phyloP scores from a whole-genome alignment of 192 early-diverging fungal species.

The Podila clonocystis region DNA sequence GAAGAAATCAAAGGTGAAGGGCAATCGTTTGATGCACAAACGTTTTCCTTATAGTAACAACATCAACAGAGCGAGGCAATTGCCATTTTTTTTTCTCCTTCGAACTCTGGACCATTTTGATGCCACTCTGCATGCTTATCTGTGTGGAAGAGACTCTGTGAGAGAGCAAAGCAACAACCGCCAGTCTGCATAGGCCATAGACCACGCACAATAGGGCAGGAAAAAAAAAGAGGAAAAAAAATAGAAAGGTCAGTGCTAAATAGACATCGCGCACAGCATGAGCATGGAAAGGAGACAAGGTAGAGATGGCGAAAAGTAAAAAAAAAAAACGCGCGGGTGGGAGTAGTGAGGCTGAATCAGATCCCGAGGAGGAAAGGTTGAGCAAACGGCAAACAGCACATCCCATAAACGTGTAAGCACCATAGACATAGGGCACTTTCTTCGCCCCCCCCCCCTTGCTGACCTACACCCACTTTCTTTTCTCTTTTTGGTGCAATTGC shows the following conservation, averaged over 20 bases:
- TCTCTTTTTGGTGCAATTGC: too few relatives aligned
- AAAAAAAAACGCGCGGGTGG: background rate
- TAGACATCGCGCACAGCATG: background rate
- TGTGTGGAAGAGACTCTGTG: background rate
- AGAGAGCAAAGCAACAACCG: conserved; percentile 1
- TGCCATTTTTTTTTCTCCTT: background rate
- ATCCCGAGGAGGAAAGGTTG: too few relatives aligned
- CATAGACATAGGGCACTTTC: too few relatives aligned
- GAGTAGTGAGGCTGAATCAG: too few relatives aligned
- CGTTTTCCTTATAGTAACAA: background rate
- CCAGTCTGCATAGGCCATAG: too few relatives aligned
- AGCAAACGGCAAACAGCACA: too few relatives aligned
- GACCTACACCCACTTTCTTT: too few relatives aligned
- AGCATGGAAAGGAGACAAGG: background rate
- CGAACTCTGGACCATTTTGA: background rate
- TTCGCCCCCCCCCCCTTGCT: too few relatives aligned
- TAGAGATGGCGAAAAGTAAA: background rate
- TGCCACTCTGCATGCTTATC: conserved; percentile 2
- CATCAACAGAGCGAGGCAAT: background rate
- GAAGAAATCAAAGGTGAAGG: too few relatives aligned
- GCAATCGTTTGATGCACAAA: too few relatives aligned
- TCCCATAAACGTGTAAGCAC: too few relatives aligned
- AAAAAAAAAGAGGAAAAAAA: too few relatives aligned
- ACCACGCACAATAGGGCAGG: background rate
- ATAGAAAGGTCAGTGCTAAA: background rate